Base-by-base conservation (phyloP, 2,329 filamentous ascomycete species). In the Capronia coronata region DNA sequence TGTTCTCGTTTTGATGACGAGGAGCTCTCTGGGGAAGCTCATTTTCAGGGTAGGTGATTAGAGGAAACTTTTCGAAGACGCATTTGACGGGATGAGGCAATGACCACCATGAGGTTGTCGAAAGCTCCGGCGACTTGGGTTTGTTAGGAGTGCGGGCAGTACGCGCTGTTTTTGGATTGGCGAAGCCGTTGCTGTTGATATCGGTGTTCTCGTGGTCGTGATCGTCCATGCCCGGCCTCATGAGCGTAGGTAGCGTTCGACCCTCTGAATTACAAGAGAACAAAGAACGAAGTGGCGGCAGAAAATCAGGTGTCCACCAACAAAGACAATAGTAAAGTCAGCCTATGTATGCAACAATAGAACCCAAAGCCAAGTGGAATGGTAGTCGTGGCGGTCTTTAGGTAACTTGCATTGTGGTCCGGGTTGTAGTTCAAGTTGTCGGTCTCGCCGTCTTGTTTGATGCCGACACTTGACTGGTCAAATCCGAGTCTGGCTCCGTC, bases 51-150 rank as follows among this genome's bases (percentile, higher is more conserved):
- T 94, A 89, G 30, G 82, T 85, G 51, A 77, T 66, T 44, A 97
- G 77, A 21, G 93, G 93, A 62, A 95, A 93, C 53, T 69, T 73
- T 67, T 91, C 84, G 73, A 97, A 98, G 51, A 97, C 75, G 44
- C 77, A 77, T 67, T 87, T 89, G 59, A 97, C 75, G 14, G 87
- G 85, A 9, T 77, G 69, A 6, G 93, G 91, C 10, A 73, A 60
- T 16, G 66, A 63, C 54, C 71, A 70, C 48, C 53, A 58, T n/a
- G 48, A 46, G 18, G 46, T 46, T 18, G 10, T 29, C 10, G n/a
- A 43, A 34, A 14, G 19, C 6, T 35, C 30, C 22, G 27, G 10
- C 34, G 34, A 13, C 18, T 21, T 9, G n/a, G n/a, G 9, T 30
- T 40, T 39, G 14, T 18, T 16, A 19, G 40, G 16, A 21, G 25